Percentiles rank a stretch among this genome's conserved stretches.
phyloP scores from a whole-genome alignment of 345 rosid genomes.

The Aquilaria yunnanensis region DNA sequence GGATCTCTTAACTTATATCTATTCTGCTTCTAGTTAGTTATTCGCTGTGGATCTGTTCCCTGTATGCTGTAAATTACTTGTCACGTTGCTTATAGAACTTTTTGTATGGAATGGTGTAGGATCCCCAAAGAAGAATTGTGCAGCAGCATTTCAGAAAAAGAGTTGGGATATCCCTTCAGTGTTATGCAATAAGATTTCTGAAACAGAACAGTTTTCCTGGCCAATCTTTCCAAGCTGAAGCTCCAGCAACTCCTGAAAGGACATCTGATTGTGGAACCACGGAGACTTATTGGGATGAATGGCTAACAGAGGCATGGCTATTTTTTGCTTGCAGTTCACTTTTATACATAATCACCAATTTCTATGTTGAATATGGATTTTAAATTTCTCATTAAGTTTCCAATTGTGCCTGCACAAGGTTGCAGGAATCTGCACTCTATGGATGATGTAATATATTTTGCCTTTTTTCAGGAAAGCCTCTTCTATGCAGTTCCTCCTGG shows the following conservation, averaged over 20 bases:
- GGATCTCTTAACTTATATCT: too few relatives aligned
- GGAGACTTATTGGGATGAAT: conserved; percentile 58
- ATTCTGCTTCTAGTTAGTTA: too few relatives aligned
- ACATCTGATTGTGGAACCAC: conserved; percentile 39
- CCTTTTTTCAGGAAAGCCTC: conserved; percentile 63
- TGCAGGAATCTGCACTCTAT: too few relatives aligned
- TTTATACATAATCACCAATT: neutral
- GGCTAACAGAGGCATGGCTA: conserved; percentile 63
- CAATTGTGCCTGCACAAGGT: neutral
- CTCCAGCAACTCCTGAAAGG: conserved; percentile 48
- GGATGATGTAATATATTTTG: conserved; percentile 5
- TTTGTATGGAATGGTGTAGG: conserved; percentile 30
- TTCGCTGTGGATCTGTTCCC: too few relatives aligned
- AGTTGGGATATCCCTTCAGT: conserved; percentile 34
- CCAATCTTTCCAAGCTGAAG: conserved; percentile 45
- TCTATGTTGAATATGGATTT: neutral
- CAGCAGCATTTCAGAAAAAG: conserved; percentile 26
- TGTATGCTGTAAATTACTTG: too few relatives aligned
- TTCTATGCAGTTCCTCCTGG: conserved; percentile 77
- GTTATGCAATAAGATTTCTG: conserved; percentile 72
- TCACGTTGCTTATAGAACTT: neutral
- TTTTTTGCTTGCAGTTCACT: neutral
- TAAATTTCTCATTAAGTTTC: neutral
- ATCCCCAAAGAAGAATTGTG: conserved; percentile 29
- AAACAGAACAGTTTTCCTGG: conserved; percentile 34